These are phyloP conservation scores for Dactylellina drechsleri DNA, from an alignment of 2,329 filamentous ascomycete species.

Conservation along the genomic window DNA sequence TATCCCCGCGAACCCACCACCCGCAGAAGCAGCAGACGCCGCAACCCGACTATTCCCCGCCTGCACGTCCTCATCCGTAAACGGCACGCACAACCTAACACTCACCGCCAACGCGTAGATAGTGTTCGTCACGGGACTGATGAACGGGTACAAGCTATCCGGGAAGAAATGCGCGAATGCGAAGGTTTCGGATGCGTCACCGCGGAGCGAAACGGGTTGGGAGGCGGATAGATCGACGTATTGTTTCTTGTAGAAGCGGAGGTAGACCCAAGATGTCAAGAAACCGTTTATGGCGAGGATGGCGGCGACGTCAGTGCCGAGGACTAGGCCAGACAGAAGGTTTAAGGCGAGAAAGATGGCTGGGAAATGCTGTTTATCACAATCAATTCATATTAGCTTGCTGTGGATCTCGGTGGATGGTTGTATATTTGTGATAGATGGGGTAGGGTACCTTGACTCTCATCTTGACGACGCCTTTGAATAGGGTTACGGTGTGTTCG, in stretches of 20 bases:
- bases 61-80: slow-evolving; percentile 81
- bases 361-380: slow-evolving; percentile 71
- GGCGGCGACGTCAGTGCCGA: slow-evolving; percentile 79
- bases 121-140: slow-evolving; percentile 77
- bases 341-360: slow-evolving; percentile 80
- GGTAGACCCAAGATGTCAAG: slow-evolving; percentile 89
- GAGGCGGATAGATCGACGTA: slow-evolving; percentile 75
- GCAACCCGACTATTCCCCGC: slow-evolving; percentile 76
- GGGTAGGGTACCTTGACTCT: slow-evolving; percentile 70
- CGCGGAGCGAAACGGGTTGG: slow-evolving; percentile 74
- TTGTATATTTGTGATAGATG: no score
- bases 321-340: slow-evolving; percentile 71
- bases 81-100: slow-evolving; percentile 82
- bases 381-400: background rate
- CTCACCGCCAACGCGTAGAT: slow-evolving; percentile 80
- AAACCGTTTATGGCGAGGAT: slow-evolving; percentile 84
- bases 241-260: slow-evolving; percentile 89
- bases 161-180: slow-evolving; percentile 97
- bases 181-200: slow-evolving; percentile 95
- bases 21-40: slow-evolving; percentile 63
- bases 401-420: slow-evolving; percentile 62
- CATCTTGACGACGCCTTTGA: slow-evolving; percentile 86
- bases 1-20: slow-evolving; percentile 59
- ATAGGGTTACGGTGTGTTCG: slow-evolving; percentile 94
- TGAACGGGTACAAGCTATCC: slow-evolving; percentile 78